phyloP scores from a whole-genome alignment of 805 yeast genomes.

The Kazachstania taianensis region DNA sequence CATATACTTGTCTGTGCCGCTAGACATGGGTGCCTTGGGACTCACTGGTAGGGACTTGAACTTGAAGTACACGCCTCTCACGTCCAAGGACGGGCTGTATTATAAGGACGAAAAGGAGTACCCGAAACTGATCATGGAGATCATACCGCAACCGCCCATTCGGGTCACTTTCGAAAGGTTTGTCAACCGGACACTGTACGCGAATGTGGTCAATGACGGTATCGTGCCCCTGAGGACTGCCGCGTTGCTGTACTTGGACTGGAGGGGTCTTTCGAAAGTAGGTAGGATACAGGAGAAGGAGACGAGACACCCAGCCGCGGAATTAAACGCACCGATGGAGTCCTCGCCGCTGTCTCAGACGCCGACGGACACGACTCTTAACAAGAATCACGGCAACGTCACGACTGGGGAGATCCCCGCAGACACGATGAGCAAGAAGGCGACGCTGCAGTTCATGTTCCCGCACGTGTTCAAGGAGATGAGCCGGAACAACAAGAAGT shows the following conservation, averaged over 20 bases:
- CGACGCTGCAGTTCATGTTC: conserved; percentile 20
- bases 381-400: conserved; percentile 3
- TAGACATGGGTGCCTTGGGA: conserved; percentile 86
- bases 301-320: conserved; percentile 1
- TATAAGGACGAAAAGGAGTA: conserved; percentile 7
- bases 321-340: conserved; percentile 1
- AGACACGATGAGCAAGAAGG: conserved; percentile 19
- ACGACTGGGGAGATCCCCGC: conserved; percentile 18
- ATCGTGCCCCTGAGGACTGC: conserved; percentile 91
- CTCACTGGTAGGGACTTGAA: conserved; percentile 87
- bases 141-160: conserved; percentile 70
- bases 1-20: conserved; percentile 67
- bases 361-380: neutral
- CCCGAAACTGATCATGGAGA: conserved; percentile 51
- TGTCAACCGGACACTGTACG: conserved; percentile 68
- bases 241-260: conserved; percentile 75
- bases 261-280: conserved; percentile 59
- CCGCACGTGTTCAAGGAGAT: conserved; percentile 13
- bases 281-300: conserved; percentile 25
- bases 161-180: conserved; percentile 54
- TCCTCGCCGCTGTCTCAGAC: neutral
- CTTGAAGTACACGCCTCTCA: conserved; percentile 36
- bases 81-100: conserved; percentile 21
- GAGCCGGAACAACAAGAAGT: conserved; percentile 16
- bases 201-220: conserved; percentile 87